phyloP scores from a whole-genome alignment of 2,329 filamentous ascomycete species.

The Arthrobotrys conoides region DNA sequence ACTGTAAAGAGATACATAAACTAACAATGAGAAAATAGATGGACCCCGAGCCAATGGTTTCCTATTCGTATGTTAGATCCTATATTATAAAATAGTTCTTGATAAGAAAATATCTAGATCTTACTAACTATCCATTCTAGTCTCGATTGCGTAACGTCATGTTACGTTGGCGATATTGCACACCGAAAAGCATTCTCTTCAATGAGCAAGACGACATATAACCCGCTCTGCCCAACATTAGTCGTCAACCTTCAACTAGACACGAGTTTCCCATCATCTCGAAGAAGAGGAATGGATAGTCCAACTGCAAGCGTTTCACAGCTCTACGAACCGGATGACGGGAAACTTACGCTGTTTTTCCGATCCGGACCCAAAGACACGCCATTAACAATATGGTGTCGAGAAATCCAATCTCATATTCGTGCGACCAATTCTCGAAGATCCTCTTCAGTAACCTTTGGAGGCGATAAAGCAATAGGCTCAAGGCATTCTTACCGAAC shows the following conservation, averaged over 20 bases:
- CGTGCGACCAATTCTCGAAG: conserved; percentile 49
- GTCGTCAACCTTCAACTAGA: conserved; percentile 55
- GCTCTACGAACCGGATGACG: conserved; percentile 49
- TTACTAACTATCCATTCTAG: conserved; percentile 14
- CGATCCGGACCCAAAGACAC: conserved; percentile 50
- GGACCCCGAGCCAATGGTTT: conserved; percentile 52
- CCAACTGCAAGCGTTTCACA: conserved; percentile 47
- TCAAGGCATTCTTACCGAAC: conserved; percentile 34
- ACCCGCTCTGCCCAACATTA: conserved; percentile 55
- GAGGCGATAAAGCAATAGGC: conserved; percentile 38
- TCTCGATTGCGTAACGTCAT: conserved; percentile 55
- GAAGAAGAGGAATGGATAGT: conserved; percentile 41
- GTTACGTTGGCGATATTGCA: conserved; percentile 60
- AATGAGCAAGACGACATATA: conserved; percentile 60
- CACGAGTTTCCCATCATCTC: not conserved
- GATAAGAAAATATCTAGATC: not conserved
- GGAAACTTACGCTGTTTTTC: conserved; percentile 59
- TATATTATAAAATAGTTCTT: not conserved
- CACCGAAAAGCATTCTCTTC: conserved; percentile 58
- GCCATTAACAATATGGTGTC: conserved; percentile 56
- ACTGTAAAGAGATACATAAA: not conserved
- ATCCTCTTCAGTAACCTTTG: conserved; percentile 53
- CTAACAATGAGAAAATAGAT: conserved; percentile 31
- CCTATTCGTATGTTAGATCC: conserved; percentile 48
- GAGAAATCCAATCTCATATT: conserved; percentile 58